Conservation (phyloP, 2,329 filamentous ascomycete species). For the Keithomyces neogunnii region DNA sequence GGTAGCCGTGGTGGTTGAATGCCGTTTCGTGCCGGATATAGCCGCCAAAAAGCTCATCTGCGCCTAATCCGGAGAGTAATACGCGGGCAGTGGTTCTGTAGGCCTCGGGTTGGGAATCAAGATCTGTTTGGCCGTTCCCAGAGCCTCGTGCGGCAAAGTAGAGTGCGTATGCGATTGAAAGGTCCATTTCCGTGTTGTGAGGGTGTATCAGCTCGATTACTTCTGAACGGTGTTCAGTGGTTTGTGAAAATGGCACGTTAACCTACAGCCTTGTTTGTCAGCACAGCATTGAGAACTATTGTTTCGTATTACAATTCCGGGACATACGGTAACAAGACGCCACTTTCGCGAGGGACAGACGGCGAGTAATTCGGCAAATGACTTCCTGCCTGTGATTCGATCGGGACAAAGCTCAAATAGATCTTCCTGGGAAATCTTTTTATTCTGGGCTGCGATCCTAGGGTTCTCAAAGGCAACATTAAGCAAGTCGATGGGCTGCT, state of each 20-base stretch:
- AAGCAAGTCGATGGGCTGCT: conserved; percentile 73
- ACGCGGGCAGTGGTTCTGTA: conserved; percentile 72
- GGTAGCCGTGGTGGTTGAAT: conserved; percentile 60
- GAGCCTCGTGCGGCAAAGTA: conserved; percentile 83
- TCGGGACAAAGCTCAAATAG: conserved; percentile 84
- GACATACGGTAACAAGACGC: conserved; percentile 67
- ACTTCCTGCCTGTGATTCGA: conserved; percentile 74
- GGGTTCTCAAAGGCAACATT: conserved; percentile 98
- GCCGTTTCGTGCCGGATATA: conserved; percentile 79
- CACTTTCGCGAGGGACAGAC: conserved; percentile 65
- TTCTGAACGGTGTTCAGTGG: conserved; percentile 55
- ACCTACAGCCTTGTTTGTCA: conserved; percentile 35
- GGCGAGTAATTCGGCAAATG: conserved; percentile 62
- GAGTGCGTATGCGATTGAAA: conserved; percentile 88
- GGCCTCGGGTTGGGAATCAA: conserved; percentile 15
- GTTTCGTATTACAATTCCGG: not conserved
- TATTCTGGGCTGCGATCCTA: conserved; percentile 52
- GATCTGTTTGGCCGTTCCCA: conserved; percentile 36
- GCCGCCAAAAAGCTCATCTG: conserved; percentile 92
- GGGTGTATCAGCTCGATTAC: conserved; percentile 77
- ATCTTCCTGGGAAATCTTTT: conserved; percentile 20
- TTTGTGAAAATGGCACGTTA: conserved; percentile 74
- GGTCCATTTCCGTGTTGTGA: conserved; percentile 97
- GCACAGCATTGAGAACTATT: no score
- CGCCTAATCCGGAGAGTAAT: conserved; percentile 84